Conservation (phyloP, 116 monocot species). For the Cymodocea nodosa region DNA sequence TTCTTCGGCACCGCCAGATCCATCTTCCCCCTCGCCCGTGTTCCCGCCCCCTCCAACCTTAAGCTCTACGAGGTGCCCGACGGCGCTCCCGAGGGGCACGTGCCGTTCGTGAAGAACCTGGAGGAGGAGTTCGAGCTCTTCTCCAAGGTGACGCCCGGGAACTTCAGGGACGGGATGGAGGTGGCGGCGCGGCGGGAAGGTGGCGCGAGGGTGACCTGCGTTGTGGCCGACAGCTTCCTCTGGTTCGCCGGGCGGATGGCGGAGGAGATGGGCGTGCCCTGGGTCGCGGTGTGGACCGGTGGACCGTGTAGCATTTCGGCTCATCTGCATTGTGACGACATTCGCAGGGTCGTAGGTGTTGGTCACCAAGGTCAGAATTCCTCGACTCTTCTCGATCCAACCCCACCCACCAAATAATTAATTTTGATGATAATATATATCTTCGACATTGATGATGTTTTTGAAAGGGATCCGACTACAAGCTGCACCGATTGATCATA, state of each 20-base stretch:
- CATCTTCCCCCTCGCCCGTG: constrained; percentile 7
- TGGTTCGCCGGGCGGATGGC: constrained; percentile 29
- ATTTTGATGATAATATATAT: too few species aligned
- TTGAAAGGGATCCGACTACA: too few species aligned
- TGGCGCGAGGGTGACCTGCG: constrained; percentile 13
- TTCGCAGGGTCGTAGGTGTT: constrained; percentile 10
- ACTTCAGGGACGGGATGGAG: constrained; percentile 12
- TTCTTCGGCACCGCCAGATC: constrained; percentile 40
- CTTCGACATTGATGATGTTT: too few species aligned
- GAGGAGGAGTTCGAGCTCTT: constrained; percentile 18
- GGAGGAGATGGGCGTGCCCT: constrained; percentile 16
- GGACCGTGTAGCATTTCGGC: constrained; percentile 20
- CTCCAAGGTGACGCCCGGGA: constrained; percentile 12
- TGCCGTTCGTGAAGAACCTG: not conserved
- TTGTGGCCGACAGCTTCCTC: constrained; percentile 30
- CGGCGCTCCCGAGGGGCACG: constrained; percentile 5
- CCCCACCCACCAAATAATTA: too few species aligned
- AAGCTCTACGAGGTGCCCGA: constrained; percentile 13
- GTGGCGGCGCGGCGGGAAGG: constrained; percentile 9
- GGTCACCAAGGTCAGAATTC: constrained; percentile 1
- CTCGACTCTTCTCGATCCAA: too few species aligned
- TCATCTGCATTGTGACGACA: constrained; percentile 24
- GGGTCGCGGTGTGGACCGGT: constrained; percentile 32
- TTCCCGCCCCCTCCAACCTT: constrained; percentile 15
- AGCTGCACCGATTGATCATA: too few species aligned